These are phyloP conservation scores for Martiniozyma asiatica DNA, from an alignment of 1,139 yeast species.

Conservation along the genomic window DNA sequence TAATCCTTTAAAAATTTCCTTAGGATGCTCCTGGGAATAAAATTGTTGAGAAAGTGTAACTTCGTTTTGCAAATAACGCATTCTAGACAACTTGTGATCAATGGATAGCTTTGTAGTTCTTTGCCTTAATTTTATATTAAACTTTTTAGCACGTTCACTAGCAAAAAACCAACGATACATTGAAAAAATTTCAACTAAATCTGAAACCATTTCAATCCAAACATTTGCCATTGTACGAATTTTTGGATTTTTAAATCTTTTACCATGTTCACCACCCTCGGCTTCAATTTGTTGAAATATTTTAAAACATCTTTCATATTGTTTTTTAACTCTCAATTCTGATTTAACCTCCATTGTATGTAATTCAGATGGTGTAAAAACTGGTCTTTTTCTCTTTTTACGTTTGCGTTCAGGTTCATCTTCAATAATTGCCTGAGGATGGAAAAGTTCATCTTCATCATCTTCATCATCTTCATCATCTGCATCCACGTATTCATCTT, in stretches of 20 bases:
- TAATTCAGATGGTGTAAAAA: conserved; percentile 42
- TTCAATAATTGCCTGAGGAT: conserved; percentile 20
- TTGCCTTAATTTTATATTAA: conserved; percentile 58
- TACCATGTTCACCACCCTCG: conserved; percentile 37
- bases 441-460: conserved; percentile 13
- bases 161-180: conserved; percentile 71
- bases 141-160: conserved; percentile 54
- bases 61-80: conserved; percentile 57
- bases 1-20: conserved; percentile 59
- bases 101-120: conserved; percentile 51
- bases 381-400: conserved; percentile 13
- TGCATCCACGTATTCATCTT: conserved; percentile 15
- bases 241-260: conserved; percentile 16
- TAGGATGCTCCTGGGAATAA: conserved; percentile 29
- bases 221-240: conserved; percentile 46
- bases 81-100: conserved; percentile 60
- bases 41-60: conserved; percentile 30
- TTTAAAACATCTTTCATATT: conserved; percentile 49
- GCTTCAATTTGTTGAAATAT: conserved; percentile 29
- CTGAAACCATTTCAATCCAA: conserved; percentile 81
- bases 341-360: conserved; percentile 47
- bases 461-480: conserved; percentile 14
- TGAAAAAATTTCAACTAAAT: conserved; percentile 70
- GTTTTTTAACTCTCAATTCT: conserved; percentile 49
- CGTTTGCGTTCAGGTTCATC: conserved; percentile 17